These are phyloP conservation scores for Arctostaphylos glauca DNA, from an alignment of 148 eudicot species.

Conservation along the genomic window DNA sequence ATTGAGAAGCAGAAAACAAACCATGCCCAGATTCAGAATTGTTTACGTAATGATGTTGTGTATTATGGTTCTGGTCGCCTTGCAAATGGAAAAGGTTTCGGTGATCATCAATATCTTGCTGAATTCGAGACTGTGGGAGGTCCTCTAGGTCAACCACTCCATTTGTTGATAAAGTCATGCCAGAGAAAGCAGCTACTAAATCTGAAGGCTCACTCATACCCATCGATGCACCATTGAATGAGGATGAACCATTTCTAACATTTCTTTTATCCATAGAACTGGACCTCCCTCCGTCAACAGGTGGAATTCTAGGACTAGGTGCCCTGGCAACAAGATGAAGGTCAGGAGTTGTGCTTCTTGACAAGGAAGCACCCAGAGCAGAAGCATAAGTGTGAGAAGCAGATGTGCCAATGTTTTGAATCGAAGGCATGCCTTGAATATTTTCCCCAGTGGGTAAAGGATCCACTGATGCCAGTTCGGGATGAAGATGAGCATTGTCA, in stretches of 20 bases:
- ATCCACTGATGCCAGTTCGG: conserved; percentile 46
- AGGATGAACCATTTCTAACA: conserved; percentile 36
- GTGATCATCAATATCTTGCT: conserved; percentile 41
- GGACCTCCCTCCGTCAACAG: conserved; percentile 55
- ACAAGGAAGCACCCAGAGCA: conserved; percentile 67
- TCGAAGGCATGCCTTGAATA: conserved; percentile 29
- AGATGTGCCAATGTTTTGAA: conserved; percentile 32
- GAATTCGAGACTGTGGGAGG: conserved; percentile 38
- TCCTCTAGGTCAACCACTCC: conserved; percentile 46
- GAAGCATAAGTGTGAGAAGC: conserved; percentile 73
- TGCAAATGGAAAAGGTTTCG: conserved; percentile 38
- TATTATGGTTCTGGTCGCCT: conserved; percentile 38
- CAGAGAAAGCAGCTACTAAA: conserved; percentile 63
- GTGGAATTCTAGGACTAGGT: conserved; percentile 72
- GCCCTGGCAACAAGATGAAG: conserved; percentile 61
- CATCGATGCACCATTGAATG: conserved; percentile 35
- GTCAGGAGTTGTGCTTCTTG: conserved; percentile 76
- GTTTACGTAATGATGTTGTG: conserved; percentile 29
- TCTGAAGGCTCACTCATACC: conserved; percentile 37
- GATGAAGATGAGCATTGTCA: conserved; percentile 43
- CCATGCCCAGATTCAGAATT: conserved; percentile 25
- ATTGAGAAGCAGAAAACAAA: conserved; percentile 28
- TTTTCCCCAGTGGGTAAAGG: conserved; percentile 36
- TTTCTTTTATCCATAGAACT: conserved; percentile 56
- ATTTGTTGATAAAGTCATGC: conserved; percentile 49